These are phyloP conservation scores for Akanthomyces lecanii DNA, from an alignment of 2,329 filamentous ascomycete species.

Conservation along the genomic window DNA sequence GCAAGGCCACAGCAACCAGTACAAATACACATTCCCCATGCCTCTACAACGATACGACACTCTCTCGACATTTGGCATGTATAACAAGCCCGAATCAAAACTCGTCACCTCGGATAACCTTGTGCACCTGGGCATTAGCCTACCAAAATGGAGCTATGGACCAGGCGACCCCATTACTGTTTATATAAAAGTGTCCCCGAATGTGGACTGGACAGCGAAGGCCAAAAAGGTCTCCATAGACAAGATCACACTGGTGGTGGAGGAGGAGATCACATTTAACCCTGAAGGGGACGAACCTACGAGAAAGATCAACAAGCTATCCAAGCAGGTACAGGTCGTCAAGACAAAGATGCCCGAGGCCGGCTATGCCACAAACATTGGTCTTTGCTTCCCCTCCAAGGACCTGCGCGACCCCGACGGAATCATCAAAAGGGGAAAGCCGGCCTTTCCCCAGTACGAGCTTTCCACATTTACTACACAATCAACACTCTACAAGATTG, in stretches of 20 bases:
- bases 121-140: conserved; percentile 83
- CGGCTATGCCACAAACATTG: conserved; percentile 89
- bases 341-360: conserved; percentile 83
- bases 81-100: conserved; percentile 89
- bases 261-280: conserved; percentile 98
- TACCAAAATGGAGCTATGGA: conserved; percentile 95
- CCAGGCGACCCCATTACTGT: conserved; percentile 93
- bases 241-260: conserved; percentile 88
- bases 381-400: conserved; percentile 84
- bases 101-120: conserved; percentile 84
- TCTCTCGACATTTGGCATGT: conserved; percentile 98
- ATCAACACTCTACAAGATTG: conserved; percentile 93
- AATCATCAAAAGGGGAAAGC: conserved; percentile 76
- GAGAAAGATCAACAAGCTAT: conserved; percentile 81
- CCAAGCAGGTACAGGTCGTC: conserved; percentile 76
- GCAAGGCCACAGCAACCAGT: conserved; percentile 80
- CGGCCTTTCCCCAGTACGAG: conserved; percentile 83
- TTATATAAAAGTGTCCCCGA: conserved; percentile 90
- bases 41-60: conserved; percentile 93
- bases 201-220: conserved; percentile 86
- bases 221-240: conserved; percentile 89
- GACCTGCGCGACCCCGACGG: conserved; percentile 84
- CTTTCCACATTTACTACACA: conserved; percentile 90
- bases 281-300: conserved; percentile 94
- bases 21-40: conserved; percentile 86